Evolutionary conservation across 352 stramenopile genomes (phyloP), one percentile per base, ranked within the genome.

Genomic region (Peronosclerospora sorghi): DNA sequence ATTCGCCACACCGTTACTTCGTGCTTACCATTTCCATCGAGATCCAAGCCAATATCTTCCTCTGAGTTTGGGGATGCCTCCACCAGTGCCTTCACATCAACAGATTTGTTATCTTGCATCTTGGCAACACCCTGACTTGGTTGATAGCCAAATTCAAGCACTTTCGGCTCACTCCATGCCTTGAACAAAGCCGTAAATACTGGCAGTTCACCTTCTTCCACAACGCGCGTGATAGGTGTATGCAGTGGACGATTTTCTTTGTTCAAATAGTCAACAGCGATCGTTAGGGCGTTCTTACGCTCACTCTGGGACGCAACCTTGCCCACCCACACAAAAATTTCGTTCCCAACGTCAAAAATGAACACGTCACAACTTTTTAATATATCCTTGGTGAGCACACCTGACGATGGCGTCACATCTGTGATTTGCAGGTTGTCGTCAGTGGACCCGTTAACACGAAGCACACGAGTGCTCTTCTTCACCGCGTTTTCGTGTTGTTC

Each of bases 281-380:
- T 57, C n/a, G 65, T 56, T 39, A 96, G 84, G 2, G 75, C 77
- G 35, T 88, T 84, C 43, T 93, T 84, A 39, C 91, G 89, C 65
- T 97, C 90, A 27, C 43, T 65, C 23, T 62, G 55, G 4, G 78
- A 93, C 2, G 86, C 85, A 20, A 59, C 60, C 47, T 83, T 87
- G 35, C 94, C 94, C 21, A 97, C 71, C 88, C 89, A 98, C 4
- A 97, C 60, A 53, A 86, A 97, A 13, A 97, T 48, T 13, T 86
- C 75, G 49, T 81, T 77, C 35, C 84, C 83, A 40, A 76, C 58
- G 54, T 97, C 89, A 17, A 98, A 62, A 10, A 98, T 61, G 54
- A 94, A 97, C n/a, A 96, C 87, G 41, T 97, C 83, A 18, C 94
- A 63, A 7, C 73, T 71, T 49, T 88, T 74, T 15, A 98, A 54